A percentile compares a stretch with the other conserved stretches of the same genome.
Evolutionary conservation across 2,329 filamentous ascomycete species (phyloP).

Genomic region (Karstenula rhodostoma): DNA sequence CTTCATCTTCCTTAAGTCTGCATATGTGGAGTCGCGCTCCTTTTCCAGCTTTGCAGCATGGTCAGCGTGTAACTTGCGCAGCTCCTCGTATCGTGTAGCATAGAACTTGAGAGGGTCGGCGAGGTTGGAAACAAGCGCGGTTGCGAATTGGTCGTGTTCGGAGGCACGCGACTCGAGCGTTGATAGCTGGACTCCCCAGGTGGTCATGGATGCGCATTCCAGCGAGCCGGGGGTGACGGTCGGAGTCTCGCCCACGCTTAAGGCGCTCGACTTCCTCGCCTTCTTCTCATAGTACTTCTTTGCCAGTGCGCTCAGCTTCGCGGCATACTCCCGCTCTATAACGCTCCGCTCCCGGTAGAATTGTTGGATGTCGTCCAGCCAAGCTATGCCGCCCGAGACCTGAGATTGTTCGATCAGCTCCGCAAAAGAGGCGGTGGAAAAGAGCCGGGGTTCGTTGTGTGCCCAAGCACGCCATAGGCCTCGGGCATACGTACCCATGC

Average conservation of each 20-base stretch:
- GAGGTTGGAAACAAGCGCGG: constrained; percentile 78
- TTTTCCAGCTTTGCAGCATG: constrained; percentile 88
- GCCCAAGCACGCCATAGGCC: background rate
- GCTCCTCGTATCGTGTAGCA: constrained; percentile 80
- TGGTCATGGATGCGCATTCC: constrained; percentile 95
- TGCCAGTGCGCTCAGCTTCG: constrained; percentile 84
- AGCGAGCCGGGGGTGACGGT: constrained; percentile 93
- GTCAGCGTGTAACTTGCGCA: constrained; percentile 89
- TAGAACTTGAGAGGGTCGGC: constrained; percentile 86
- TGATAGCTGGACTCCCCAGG: constrained; percentile 92
- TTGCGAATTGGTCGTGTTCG: constrained; percentile 87
- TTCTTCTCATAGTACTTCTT: constrained; percentile 99
- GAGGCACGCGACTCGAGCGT: constrained; percentile 86
- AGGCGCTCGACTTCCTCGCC: constrained; percentile 81
- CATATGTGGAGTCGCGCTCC: constrained; percentile 84
- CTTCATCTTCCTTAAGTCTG: constrained; percentile 88
- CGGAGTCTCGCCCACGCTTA: constrained; percentile 94
- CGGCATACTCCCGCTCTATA: constrained; percentile 96
- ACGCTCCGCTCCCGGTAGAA: constrained; percentile 95
- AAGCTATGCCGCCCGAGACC: constrained; percentile 85
- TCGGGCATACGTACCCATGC: constrained; percentile 71
- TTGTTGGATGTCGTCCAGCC: constrained; percentile 95
- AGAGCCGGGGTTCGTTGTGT: constrained; percentile 18
- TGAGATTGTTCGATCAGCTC: constrained; percentile 44
- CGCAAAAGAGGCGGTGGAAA: constrained; percentile 13